These are phyloP conservation scores for Septoria linicola DNA, from an alignment of 2,329 filamentous ascomycete species.

Conservation along the genomic window DNA sequence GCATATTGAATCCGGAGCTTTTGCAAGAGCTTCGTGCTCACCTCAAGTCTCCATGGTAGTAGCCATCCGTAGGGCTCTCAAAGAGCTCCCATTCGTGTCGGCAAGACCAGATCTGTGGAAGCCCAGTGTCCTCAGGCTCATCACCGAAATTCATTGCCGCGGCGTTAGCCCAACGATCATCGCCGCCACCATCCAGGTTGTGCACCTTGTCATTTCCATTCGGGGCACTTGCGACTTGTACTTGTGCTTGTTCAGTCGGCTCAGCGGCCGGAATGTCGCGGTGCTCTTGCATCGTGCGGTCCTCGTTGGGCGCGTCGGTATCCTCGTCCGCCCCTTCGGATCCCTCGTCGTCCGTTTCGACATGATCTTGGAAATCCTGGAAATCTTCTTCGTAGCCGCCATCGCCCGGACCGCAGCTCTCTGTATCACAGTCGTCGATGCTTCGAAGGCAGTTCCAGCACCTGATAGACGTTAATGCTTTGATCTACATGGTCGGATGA, in stretches of 20 bases:
- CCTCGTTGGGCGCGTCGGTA: too few relatives aligned
- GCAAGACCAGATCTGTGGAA: slow-evolving; percentile 32
- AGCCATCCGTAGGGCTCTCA: slow-evolving; percentile 4
- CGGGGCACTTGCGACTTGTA: neutral
- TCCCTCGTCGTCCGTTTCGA: slow-evolving; percentile 32
- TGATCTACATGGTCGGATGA: too few relatives aligned
- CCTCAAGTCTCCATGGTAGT: slow-evolving; percentile 24
- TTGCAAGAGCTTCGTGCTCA: neutral
- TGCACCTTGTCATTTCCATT: slow-evolving; percentile 7
- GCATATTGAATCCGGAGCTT: neutral
- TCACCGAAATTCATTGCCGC: slow-evolving; percentile 40
- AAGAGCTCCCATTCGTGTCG: slow-evolving; percentile 25
- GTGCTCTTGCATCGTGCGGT: too few relatives aligned
- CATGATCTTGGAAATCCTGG: neutral
- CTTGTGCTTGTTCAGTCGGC: slow-evolving; percentile 26
- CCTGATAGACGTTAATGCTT: too few relatives aligned
- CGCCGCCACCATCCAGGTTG: slow-evolving; percentile 40
- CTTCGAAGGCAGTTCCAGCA: slow-evolving; percentile 48
- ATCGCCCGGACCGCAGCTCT: slow-evolving; percentile 22
- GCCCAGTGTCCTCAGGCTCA: slow-evolving; percentile 35
- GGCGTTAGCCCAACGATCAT: slow-evolving; percentile 35
- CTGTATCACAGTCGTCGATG: slow-evolving; percentile 38
- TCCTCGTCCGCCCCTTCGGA: too few relatives aligned
- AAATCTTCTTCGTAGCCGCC: slow-evolving; percentile 29
- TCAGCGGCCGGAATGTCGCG: slow-evolving; percentile 35